phyloP scores from a whole-genome alignment of 257 asterid genomes.

The Nicotiana noctiflora region DNA sequence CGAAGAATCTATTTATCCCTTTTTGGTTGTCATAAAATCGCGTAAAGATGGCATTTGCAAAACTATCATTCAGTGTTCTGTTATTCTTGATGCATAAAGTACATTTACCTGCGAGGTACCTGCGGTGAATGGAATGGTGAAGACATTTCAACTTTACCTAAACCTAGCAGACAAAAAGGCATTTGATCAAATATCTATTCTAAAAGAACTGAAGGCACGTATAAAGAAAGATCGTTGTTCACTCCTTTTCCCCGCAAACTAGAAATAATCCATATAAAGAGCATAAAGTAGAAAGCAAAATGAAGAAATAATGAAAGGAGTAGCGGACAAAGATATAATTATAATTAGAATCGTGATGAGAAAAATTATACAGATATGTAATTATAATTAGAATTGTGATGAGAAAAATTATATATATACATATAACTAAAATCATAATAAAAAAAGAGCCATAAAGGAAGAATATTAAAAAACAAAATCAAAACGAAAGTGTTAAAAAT shows the following conservation, averaged over 20 bases:
- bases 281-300: not conserved
- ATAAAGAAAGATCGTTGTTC: not conserved
- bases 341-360: too few relatives aligned
- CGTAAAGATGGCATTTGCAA: not conserved
- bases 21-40: not conserved
- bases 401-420: too few relatives aligned
- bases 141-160: slow-evolving; percentile 67
- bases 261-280: not conserved
- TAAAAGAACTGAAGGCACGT: slow-evolving; percentile 5
- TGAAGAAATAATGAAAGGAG: not conserved
- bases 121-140: slow-evolving; percentile 77
- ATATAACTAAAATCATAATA: too few relatives aligned
- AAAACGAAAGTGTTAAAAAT: too few relatives aligned
- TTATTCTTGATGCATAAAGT: not conserved
- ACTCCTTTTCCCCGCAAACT: not conserved
- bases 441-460: too few relatives aligned
- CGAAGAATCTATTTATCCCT: not conserved
- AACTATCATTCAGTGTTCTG: slow-evolving; percentile 9
- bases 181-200: slow-evolving; percentile 13
- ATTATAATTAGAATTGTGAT: too few relatives aligned
- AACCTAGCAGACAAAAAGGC: slow-evolving; percentile 38
- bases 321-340: too few relatives aligned
- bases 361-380: too few relatives aligned
- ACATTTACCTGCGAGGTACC: slow-evolving; percentile 43
- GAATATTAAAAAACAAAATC: too few relatives aligned